Evolutionary conservation across 2,329 filamentous ascomycete species (phyloP).

Genomic region (Penicillium expansum): DNA sequence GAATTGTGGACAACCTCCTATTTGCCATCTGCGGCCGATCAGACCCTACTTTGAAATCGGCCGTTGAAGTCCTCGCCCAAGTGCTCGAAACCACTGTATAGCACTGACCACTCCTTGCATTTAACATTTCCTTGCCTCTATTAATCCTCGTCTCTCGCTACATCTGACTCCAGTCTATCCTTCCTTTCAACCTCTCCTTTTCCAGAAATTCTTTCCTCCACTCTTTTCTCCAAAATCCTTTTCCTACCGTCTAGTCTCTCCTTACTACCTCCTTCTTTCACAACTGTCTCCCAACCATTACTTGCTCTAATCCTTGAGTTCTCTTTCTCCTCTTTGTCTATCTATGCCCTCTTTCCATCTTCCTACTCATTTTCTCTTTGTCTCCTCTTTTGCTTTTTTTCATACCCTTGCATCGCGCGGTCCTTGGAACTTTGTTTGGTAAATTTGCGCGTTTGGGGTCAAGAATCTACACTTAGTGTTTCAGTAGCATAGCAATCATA

Average conservation of each 20-base stretch:
- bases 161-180: background rate
- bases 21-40: slow-evolving; percentile 37
- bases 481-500: slow-evolving; percentile 18
- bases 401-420: slow-evolving; percentile 28
- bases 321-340: background rate
- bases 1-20: slow-evolving; percentile 38
- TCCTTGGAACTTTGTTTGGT: slow-evolving; percentile 8
- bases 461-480: slow-evolving; percentile 17
- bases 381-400: slow-evolving; percentile 1
- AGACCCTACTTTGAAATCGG: slow-evolving; percentile 37
- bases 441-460: slow-evolving; percentile 2
- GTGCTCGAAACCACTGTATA: slow-evolving; percentile 36
- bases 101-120: slow-evolving; percentile 3
- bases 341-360: background rate
- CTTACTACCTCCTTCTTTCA: background rate
- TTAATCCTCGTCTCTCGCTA: background rate
- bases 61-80: slow-evolving; percentile 38
- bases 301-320: background rate
- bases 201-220: background rate
- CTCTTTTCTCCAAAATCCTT: background rate
- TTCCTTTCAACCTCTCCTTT: background rate
- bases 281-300: background rate
- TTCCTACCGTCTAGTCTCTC: background rate
- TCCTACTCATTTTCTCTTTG: slow-evolving; percentile 4
- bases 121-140: background rate